phyloP scores from a whole-genome alignment of 1,284 basidiomycete genomes.

The Ceraceosorus guamensis region DNA sequence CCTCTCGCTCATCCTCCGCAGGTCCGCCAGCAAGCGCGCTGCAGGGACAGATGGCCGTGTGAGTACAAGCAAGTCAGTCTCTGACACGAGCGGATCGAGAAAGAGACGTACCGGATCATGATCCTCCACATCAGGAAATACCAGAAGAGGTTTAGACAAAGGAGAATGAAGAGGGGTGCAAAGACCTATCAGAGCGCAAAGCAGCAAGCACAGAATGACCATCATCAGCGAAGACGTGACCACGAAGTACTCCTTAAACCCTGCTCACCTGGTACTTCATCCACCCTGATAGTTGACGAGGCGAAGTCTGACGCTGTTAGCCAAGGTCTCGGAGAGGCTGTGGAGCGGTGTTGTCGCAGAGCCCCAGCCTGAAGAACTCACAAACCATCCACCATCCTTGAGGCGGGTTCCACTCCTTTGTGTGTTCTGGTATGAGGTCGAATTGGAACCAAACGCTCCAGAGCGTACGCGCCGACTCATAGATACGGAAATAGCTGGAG shows the following conservation, averaged over 20 bases:
- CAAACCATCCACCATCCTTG: constrained; percentile 42
- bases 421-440: constrained; percentile 59
- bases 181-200: constrained; percentile 33
- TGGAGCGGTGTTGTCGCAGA: no score
- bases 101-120: constrained; percentile 21
- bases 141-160: constrained; percentile 46
- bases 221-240: no score
- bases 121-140: constrained; percentile 45
- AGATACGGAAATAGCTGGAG: constrained; percentile 95
- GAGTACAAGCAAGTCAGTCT: neutral
- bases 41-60: constrained; percentile 28
- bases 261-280: no score
- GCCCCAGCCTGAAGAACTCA: no score
- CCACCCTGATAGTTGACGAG: no score
- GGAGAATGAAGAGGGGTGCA: constrained; percentile 40
- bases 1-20: constrained; percentile 35
- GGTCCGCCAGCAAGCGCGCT: no score
- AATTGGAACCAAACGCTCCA: constrained; percentile 79
- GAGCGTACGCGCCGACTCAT: constrained; percentile 77
- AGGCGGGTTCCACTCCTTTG: constrained; percentile 34
- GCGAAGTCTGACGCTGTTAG: no score
- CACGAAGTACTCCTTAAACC: no score
- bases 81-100: no score
- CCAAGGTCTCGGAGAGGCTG: no score
- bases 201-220: no score